Conservation (phyloP, 768 basidiomycete genomes). For the Phanerodontia chrysosporium region DNA sequence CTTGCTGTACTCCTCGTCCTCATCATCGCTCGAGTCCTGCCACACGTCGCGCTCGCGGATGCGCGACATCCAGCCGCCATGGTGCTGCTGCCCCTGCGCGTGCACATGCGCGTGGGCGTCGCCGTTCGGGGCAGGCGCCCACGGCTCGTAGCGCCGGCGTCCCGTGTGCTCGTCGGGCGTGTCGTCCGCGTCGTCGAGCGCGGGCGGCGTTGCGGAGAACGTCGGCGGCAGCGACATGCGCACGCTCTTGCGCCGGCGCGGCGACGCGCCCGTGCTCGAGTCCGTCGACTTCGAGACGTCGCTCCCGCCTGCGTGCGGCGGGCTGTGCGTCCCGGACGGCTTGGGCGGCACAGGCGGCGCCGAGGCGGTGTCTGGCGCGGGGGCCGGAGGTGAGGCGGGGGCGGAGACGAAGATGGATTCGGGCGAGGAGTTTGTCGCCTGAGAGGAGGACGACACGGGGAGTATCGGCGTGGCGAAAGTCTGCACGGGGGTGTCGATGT, state of each 20-base stretch:
- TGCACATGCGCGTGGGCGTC: slow-evolving; percentile 16
- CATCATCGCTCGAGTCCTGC: slow-evolving; percentile 70
- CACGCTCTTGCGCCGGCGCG: slow-evolving; percentile 60
- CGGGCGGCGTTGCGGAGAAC: slow-evolving; percentile 69
- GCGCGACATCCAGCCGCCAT: slow-evolving; percentile 16
- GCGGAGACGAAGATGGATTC: slow-evolving; percentile 5
- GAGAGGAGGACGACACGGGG: background rate
- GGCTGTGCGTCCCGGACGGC: background rate
- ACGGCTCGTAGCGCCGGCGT: slow-evolving; percentile 16
- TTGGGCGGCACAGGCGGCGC: slow-evolving; percentile 1
- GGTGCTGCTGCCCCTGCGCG: slow-evolving; percentile 14
- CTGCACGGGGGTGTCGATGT: slow-evolving; percentile 13
- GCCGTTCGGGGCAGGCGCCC: slow-evolving; percentile 13
- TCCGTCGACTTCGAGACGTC: slow-evolving; percentile 26
- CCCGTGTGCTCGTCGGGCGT: background rate
- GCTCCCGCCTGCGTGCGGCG: slow-evolving; percentile 18
- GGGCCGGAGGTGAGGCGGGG: slow-evolving; percentile 12
- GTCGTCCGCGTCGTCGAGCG: slow-evolving; percentile 43
- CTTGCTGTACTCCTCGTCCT: slow-evolving; percentile 61
- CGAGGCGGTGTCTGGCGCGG: background rate
- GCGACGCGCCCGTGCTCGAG: slow-evolving; percentile 8
- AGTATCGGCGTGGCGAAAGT: background rate
- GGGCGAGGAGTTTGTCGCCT: background rate
- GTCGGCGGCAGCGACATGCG: slow-evolving; percentile 74
- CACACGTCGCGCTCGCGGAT: slow-evolving; percentile 32